A percentile compares a stretch with the other conserved stretches of the same genome.
Evolutionary conservation across 2,329 filamentous ascomycete species (phyloP).

Genomic region (Trichoderma arundinaceum): DNA sequence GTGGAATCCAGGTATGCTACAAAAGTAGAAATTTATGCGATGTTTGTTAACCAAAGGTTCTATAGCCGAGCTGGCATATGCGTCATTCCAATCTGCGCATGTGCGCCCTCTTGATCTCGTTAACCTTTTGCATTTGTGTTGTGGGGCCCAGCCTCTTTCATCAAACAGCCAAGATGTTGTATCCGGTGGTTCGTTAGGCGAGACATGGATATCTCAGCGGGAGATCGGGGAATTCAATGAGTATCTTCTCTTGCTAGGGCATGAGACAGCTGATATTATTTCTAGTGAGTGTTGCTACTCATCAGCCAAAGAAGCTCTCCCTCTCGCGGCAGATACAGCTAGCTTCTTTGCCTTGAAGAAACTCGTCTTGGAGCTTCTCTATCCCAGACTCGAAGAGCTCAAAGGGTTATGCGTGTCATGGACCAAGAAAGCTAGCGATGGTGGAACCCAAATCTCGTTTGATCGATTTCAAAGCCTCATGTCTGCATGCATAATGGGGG

Average conservation of each 20-base stretch:
- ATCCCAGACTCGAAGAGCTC: conserved; percentile 59
- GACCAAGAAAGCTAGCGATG: conserved; percentile 53
- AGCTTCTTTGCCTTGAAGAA: conserved; percentile 53
- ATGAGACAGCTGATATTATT: conserved; percentile 17
- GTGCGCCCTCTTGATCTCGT: conserved; percentile 69
- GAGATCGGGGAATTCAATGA: conserved; percentile 53
- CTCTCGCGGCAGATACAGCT: conserved; percentile 41
- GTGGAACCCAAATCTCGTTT: conserved; percentile 55
- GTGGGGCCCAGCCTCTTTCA: conserved; percentile 55
- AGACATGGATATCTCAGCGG: conserved; percentile 54
- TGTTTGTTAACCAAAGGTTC: neutral
- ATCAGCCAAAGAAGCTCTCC: conserved; percentile 28
- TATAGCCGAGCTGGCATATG: conserved; percentile 69
- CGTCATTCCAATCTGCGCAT: conserved; percentile 67
- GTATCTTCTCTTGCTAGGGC: conserved; percentile 62
- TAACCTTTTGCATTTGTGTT: conserved; percentile 71
- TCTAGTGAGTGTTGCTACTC: conserved; percentile 15
- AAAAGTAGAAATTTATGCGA: neutral
- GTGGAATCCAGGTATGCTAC: conserved; percentile 76
- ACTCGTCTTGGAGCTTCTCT: conserved; percentile 59
- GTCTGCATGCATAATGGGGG: conserved; percentile 53
- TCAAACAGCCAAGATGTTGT: conserved; percentile 43
- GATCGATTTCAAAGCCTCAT: conserved; percentile 60
- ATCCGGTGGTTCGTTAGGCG: conserved; percentile 56
- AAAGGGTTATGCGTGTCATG: conserved; percentile 54